Conservation (phyloP, 768 basidiomycete species). For the Boletellus emodensis region DNA sequence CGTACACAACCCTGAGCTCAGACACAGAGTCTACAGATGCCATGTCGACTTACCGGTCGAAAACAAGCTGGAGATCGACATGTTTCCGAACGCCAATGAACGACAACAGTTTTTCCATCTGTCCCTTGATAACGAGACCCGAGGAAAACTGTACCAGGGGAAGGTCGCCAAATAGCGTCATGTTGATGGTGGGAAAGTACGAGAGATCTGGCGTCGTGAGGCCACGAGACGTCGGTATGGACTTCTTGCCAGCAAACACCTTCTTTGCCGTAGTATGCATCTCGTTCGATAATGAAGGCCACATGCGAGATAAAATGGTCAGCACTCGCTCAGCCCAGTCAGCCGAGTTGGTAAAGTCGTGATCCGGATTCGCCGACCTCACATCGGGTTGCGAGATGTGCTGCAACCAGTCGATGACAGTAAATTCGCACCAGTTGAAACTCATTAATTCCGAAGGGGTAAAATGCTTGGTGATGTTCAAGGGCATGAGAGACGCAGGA, state of each 20-base stretch:
- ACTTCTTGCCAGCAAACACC: constrained; percentile 41
- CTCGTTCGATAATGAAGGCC: constrained; percentile 57
- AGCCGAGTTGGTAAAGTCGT: constrained; percentile 62
- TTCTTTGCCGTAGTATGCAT: constrained; percentile 40
- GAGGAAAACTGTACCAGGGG: constrained; percentile 75
- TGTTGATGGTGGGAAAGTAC: constrained; percentile 81
- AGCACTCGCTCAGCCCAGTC: constrained; percentile 82
- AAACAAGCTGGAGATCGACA: constrained; percentile 91
- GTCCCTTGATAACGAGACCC: constrained; percentile 56
- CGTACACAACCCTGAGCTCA: not conserved
- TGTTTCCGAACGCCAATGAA: constrained; percentile 85
- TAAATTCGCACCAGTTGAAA: constrained; percentile 80
- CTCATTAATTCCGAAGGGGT: constrained; percentile 46
- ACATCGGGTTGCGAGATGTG: constrained; percentile 53
- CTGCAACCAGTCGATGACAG: constrained; percentile 69
- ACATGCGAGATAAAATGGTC: constrained; percentile 60
- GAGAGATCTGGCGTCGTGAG: constrained; percentile 67
- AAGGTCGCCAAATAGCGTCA: constrained; percentile 74
- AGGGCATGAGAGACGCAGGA: constrained; percentile 69
- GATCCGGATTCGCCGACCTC: constrained; percentile 39
- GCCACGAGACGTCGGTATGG: constrained; percentile 54
- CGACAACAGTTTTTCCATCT: constrained; percentile 65
- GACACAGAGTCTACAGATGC: not conserved
- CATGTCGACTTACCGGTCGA: constrained; percentile 58
- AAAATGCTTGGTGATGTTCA: constrained; percentile 60